phyloP scores from a whole-genome alignment of 331 rosid species.

The Pyracantha coccinea region DNA sequence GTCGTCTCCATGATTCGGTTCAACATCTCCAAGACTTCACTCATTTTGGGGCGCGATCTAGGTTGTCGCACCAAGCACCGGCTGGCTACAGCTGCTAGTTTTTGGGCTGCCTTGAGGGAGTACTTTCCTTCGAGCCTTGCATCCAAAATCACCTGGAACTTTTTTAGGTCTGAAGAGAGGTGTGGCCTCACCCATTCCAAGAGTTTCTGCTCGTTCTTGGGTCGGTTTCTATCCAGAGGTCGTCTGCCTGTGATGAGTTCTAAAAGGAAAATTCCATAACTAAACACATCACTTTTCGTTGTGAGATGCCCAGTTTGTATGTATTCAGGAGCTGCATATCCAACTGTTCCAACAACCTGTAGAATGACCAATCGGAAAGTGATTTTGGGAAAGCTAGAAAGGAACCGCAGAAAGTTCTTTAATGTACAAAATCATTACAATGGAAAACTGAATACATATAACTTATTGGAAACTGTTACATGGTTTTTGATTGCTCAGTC shows the following conservation, averaged over 20 bases:
- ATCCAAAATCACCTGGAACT: conserved; percentile 39
- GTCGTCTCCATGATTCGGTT: conserved; percentile 19
- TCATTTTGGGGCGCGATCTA: conserved; percentile 42
- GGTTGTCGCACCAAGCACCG: conserved; percentile 43
- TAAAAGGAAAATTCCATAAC: conserved; percentile 49
- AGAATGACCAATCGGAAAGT: neutral
- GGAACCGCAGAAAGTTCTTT: neutral
- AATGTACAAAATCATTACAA: too few relatives aligned
- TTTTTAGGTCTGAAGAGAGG: conserved; percentile 28
- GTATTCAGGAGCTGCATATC: conserved; percentile 66
- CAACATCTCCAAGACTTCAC: conserved; percentile 43
- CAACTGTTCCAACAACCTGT: conserved; percentile 58
- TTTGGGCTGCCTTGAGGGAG: conserved; percentile 37
- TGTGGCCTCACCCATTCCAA: conserved; percentile 50
- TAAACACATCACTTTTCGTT: conserved; percentile 48
- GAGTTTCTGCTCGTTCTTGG: conserved; percentile 45
- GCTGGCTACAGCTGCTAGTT: conserved; percentile 42
- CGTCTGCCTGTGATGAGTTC: conserved; percentile 65
- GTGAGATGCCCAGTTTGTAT: conserved; percentile 57
- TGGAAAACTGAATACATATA: too few relatives aligned
- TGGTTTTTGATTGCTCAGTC: too few relatives aligned
- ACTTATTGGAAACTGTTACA: too few relatives aligned
- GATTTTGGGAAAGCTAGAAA: neutral
- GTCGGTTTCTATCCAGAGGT: conserved; percentile 52
- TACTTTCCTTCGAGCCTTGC: conserved; percentile 49